Base-by-base conservation (phyloP, 2,329 filamentous ascomycete species). In the Talaromyces sp. region DNA sequence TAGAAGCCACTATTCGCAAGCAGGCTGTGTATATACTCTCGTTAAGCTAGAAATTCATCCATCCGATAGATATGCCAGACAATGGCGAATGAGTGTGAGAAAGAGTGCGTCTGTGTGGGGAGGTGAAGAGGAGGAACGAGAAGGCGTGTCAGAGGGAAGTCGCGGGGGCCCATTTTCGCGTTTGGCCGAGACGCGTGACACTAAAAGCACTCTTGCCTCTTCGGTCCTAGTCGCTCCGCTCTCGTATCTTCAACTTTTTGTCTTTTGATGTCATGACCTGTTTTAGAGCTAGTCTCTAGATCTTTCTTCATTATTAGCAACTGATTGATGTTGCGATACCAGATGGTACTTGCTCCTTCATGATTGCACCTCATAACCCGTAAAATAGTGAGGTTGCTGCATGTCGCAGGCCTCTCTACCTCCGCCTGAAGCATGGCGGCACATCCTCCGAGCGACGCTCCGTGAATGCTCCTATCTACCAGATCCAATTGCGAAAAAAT, bases 391-490 rank as follows among this genome's bases (percentile, higher is more conserved):
- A 35, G 17, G 33, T 56, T 39, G 5, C 22, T 56, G 50, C 46
- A 62, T 62, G 59, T 65, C 59, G 48, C 63, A 66, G 25, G 62
- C 60, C 19, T 62, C 66, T 50, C 66, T 67, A 55, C 65, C 64
- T 56, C 63, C 66, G 53, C 65, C 55, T 54, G 56, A 62, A 59
- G 61, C 66, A 66, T 76, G 73, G 73, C 67, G 65, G 31, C 78
- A 81, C 65, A 70, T 84, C 46, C 75, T 83, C 62, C 81, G 84
- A 51, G 75, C 78, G 22, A 75, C 84, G 9, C 77, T 86, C 39
- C 80, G 84, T 60, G 80, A 86, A 72, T 78, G 77, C 61, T 78
- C 80, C 57, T 86, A 86, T 64, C 78, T 87, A 39, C 83, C 84
- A 28, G 83, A 86, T 65, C 75, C 80, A 1, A 70, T 76, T 59